Evolutionary conservation across 2,329 filamentous ascomycete species (phyloP), one percentile per base, ranked within the genome.

Genomic region (Zymoseptoria brevis): DNA sequence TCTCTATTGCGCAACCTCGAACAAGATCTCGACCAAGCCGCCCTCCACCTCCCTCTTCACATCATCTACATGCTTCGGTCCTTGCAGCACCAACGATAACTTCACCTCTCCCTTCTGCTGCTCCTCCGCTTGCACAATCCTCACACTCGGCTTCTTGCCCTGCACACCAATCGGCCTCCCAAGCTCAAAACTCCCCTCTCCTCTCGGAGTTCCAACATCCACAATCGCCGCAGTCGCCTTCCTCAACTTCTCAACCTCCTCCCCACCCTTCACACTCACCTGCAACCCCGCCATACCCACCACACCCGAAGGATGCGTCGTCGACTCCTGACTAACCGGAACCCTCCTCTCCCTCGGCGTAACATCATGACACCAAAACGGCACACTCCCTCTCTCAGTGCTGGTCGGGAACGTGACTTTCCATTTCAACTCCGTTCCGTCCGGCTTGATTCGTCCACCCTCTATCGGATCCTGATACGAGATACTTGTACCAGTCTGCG

Each of bases 351-450:
- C 64, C 6, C 86, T 71, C 2, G 78, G 73, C 1, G 85, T 87
- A 11, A 82, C 72, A 68, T 89, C 86, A 53, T 87, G 77, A 66
- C 83, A 86, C 77, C 81, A 88, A 65, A 88, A 88, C 0, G 86
- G 86, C 9, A 85, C 67, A 13, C 74, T 73, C 0, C 85, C 83
- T 0, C 80, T 73, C 8, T 74, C 71, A 1, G 75, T 69, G 11
- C 73, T 73, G 0, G 75, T 70, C 0, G 78, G 76, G 19, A 79
- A 79, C 0, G 83, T 81, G 22, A 84, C 79, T 22, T 80, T 77
- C 84, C 86, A 89, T 60, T 81, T 75, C 29, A 88, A 70, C 30
- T 81, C 77, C 1, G 75, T 73, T 0, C 83, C 83, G 67, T 87
- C 83, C 0, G 80, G 79, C 26, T 77, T 72, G 11, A 74, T 79